A percentile compares a stretch with the other conserved stretches of the same genome.
Evolutionary conservation across 306 rosid species (phyloP).

Genomic region (Rubus idaeus): DNA sequence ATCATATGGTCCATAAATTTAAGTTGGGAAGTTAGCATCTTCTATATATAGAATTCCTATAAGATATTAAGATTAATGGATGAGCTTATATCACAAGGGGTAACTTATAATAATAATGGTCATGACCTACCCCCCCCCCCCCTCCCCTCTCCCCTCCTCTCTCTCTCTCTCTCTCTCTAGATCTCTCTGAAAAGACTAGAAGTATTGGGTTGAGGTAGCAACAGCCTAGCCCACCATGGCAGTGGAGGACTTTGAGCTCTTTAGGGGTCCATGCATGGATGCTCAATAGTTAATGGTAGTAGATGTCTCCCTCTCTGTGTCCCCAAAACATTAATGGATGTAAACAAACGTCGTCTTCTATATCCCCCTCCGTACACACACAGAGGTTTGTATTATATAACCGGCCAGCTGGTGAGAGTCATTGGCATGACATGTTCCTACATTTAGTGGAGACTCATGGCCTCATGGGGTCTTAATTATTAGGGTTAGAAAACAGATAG

Average conservation of each 20-base stretch:
- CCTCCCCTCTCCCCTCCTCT: not conserved
- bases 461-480: conserved; percentile 10
- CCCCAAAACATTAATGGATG: conserved; percentile 13
- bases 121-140: not conserved
- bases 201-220: not conserved
- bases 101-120: not conserved
- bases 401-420: conserved; percentile 11
- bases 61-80: not conserved
- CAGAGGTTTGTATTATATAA: not conserved
- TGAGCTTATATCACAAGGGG: not conserved
- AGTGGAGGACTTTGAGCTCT: not conserved
- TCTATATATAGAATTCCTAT: not conserved
- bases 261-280: conserved; percentile 2
- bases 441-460: not conserved
- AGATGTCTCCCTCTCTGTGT: conserved; percentile 6
- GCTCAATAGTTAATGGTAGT: not conserved
- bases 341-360: conserved; percentile 15
- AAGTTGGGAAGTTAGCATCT: conserved; percentile 8
- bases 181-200: not conserved
- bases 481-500: not conserved
- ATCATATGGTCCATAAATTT: conserved; percentile 5
- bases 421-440: conserved; percentile 16
- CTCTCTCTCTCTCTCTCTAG: not conserved
- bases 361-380: conserved; percentile 8
- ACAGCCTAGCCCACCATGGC: not conserved